Evolutionary conservation across 192 early-diverging fungal species (phyloP).

Genomic region (Coemansia sp.): DNA sequence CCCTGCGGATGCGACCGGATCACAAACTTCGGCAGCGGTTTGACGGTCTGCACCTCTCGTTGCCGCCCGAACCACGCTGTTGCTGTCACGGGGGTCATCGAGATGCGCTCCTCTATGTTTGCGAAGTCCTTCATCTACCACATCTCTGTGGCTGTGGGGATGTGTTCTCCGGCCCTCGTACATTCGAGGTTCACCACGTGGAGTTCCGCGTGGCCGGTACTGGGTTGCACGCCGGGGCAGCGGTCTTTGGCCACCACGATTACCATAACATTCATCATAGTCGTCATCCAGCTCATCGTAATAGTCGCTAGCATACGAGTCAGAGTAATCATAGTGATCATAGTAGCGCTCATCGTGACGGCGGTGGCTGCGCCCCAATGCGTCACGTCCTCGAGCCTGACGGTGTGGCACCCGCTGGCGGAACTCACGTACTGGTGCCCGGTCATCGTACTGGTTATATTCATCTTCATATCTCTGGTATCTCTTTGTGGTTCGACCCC

Average conservation of each 20-base stretch:
- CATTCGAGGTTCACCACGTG: neutral
- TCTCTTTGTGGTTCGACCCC: slow-evolving; percentile 9
- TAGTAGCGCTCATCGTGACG: slow-evolving; percentile 20
- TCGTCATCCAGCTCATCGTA: slow-evolving; percentile 31
- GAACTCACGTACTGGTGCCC: slow-evolving; percentile 18
- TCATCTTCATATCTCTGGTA: slow-evolving; percentile 16
- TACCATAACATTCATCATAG: slow-evolving; percentile 17
- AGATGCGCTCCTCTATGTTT: slow-evolving; percentile 10
- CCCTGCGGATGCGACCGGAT: neutral
- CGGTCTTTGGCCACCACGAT: neutral
- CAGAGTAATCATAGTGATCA: slow-evolving; percentile 38
- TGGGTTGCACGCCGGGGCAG: neutral
- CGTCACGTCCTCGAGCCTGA: slow-evolving; percentile 17
- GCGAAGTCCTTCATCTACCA: neutral
- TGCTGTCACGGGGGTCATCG: slow-evolving; percentile 45
- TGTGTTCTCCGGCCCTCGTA: neutral
- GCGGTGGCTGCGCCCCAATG: slow-evolving; percentile 8
- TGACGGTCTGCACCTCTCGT: neutral
- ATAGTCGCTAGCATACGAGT: slow-evolving; percentile 31
- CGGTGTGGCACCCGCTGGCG: slow-evolving; percentile 20
- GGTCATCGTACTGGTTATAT: slow-evolving; percentile 25
- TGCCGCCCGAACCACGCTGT: slow-evolving; percentile 14
- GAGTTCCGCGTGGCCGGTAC: neutral
- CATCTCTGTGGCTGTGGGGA: neutral
- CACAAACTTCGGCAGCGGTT: neutral